Percentiles rank a stretch among this genome's conserved stretches.
These are phyloP conservation scores for Candida mesenterica DNA, from an alignment of 1,139 yeast genomes.

Conservation along the genomic window DNA sequence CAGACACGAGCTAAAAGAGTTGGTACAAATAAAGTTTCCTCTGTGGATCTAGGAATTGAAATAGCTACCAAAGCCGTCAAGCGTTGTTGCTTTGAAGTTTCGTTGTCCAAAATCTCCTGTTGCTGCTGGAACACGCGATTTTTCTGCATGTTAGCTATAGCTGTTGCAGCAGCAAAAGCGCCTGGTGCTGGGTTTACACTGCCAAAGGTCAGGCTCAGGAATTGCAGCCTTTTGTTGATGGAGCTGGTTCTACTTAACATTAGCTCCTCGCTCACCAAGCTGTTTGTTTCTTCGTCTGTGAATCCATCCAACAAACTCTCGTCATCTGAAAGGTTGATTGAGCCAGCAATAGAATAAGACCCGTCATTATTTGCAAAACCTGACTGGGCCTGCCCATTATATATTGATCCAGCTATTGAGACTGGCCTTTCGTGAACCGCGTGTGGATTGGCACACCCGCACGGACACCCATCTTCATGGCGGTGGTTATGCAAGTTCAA, in stretches of 20 bases:
- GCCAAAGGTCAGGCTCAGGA: conserved; percentile 29
- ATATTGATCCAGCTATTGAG: conserved; percentile 58
- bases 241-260: conserved; percentile 11
- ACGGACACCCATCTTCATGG: conserved; percentile 53
- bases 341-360: conserved; percentile 32
- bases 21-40: conserved; percentile 72
- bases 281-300: conserved; percentile 26
- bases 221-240: neutral
- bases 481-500: conserved; percentile 10
- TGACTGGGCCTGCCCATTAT: conserved; percentile 11
- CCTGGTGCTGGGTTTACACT: conserved; percentile 69
- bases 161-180: conserved; percentile 71
- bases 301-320: conserved; percentile 1
- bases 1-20: conserved; percentile 66
- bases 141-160: conserved; percentile 55
- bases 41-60: conserved; percentile 73
- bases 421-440: conserved; percentile 63
- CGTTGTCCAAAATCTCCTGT: conserved; percentile 24
- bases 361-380: conserved; percentile 7
- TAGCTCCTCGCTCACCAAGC: conserved; percentile 30
- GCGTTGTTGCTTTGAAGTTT: conserved; percentile 45
- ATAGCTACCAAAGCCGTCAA: conserved; percentile 69
- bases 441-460: conserved; percentile 55
- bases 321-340: conserved; percentile 45
- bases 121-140: conserved; percentile 23